Evolutionary conservation across 2,329 filamentous ascomycete genomes (phyloP).

Genomic region (Fusarium proliferatum): DNA sequence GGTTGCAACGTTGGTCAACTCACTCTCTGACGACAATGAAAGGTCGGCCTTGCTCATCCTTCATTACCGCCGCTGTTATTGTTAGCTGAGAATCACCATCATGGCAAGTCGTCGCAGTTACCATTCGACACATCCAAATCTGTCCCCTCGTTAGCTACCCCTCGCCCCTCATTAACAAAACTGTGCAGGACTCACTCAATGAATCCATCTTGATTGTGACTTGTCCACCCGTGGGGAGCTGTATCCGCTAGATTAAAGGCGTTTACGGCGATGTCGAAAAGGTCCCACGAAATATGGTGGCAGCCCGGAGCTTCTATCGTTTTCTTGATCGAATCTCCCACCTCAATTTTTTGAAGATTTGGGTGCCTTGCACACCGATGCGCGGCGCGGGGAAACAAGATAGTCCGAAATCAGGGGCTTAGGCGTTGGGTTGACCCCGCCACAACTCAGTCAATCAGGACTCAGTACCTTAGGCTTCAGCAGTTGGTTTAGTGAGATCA

Average conservation of each 20-base stretch:
- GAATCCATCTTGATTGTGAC: conserved; percentile 50
- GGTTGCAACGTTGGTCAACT: conserved; percentile 51
- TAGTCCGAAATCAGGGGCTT: conserved; percentile 44
- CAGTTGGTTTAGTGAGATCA: conserved; percentile 36
- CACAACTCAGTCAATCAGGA: not conserved
- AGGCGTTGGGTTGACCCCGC: conserved; percentile 1
- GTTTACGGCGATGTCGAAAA: conserved; percentile 41
- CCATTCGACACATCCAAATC: conserved; percentile 88
- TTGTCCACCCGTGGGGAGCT: conserved; percentile 45
- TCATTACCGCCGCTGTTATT: conserved; percentile 76
- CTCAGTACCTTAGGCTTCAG: conserved; percentile 1
- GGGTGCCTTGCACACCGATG: conserved; percentile 46
- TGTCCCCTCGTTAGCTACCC: conserved; percentile 57
- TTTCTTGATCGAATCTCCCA: conserved; percentile 39
- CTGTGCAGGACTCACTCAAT: conserved; percentile 52
- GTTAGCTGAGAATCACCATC: conserved; percentile 31
- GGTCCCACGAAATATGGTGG: conserved; percentile 42
- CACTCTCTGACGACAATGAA: conserved; percentile 99
- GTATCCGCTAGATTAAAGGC: conserved; percentile 38
- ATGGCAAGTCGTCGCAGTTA: conserved; percentile 55
- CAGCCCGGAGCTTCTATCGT: conserved; percentile 48
- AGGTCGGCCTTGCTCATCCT: conserved; percentile 96
- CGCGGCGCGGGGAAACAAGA: conserved; percentile 49
- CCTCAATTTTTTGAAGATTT: conserved; percentile 51
- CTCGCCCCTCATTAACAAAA: conserved; percentile 40